Conservation (phyloP, 768 basidiomycete species). For the Amanita rubescens region DNA sequence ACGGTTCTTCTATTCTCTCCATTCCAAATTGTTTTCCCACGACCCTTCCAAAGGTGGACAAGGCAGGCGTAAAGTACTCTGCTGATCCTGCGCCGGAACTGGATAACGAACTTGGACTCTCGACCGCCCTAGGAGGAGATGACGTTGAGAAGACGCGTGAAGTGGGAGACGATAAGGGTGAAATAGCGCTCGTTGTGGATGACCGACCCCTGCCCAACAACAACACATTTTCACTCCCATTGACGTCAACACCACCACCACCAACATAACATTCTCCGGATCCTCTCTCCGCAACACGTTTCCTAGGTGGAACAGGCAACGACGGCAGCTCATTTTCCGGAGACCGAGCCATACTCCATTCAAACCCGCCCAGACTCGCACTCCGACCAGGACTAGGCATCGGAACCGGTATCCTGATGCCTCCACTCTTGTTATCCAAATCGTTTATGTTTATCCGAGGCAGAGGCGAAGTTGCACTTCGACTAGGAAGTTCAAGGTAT, state of each 20-base stretch:
- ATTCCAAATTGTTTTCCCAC: conserved; percentile 1
- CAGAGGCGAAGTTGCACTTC: background rate
- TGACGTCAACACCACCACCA: background rate
- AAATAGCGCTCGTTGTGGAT: background rate
- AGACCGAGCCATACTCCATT: conserved; percentile 25
- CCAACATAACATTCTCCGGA: too few relatives aligned
- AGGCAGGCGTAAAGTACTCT: background rate
- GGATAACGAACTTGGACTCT: background rate
- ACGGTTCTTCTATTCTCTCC: conserved; percentile 3
- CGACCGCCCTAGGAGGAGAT: background rate
- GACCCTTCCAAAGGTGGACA: conserved; percentile 7
- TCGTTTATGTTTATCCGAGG: background rate
- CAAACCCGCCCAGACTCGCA: conserved; percentile 16
- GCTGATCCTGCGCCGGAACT: background rate
- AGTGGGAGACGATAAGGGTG: background rate
- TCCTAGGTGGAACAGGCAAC: conserved; percentile 33
- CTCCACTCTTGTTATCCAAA: background rate
- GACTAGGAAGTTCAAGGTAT: background rate
- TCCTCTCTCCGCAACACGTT: conserved; percentile 3
- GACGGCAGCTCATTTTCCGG: conserved; percentile 29
- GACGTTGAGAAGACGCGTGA: background rate
- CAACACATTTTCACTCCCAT: too few relatives aligned
- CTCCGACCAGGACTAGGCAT: background rate
- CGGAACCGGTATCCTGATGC: background rate
- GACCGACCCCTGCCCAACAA: background rate